Evolutionary conservation across 805 yeast species (phyloP), one percentile per base, ranked within the genome.

Genomic region (Kodamaea leandrae): DNA sequence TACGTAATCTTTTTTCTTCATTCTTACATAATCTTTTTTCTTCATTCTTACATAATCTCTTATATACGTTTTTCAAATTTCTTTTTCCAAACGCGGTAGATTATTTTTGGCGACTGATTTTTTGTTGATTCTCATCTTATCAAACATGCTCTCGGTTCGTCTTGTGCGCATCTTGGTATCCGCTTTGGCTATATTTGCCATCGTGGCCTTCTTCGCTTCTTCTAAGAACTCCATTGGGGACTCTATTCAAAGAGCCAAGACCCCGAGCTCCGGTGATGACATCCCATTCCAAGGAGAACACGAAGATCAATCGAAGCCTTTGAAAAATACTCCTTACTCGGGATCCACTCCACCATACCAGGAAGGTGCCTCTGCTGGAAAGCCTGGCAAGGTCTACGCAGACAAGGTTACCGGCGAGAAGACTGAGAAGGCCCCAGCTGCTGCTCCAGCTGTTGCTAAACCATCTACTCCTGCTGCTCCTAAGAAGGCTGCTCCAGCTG

Each of bases 91-190:
- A 27, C 32, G 13, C 32, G 32, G 32, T 27, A 6, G 32, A 25
- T 21, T 21, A 14, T 14, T 27, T 27, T 27, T 27, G 32, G 15
- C 18, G 6, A 6, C 13, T 10, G 28, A 13, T 27, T 27, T 27
- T 27, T 14, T 27, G 32, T 14, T n/a, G n/a, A n/a, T n/a, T 25
- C 5, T 27, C 32, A 27, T 21, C 24, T 21, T 7, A 21, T 9
- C 33, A 30, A 36, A 30, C 36, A 60, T 67, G 68, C 46, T 68
- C 50, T 57, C 71, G 49, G 61, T 68, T 43, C 67, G 78, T 54
- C 77, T 76, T 58, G 63, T 74, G 50, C 78, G 85, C 45, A 70
- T 76, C 45, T 48, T 76, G 12, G 56, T 78, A 9, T 76, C 76
- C 9, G 74, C 80, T 2, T 50, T 78, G 32, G 75, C 76, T 17